Evolutionary conservation across 1,284 basidiomycete species (phyloP), one percentile per base, ranked within the genome.

Genomic region (Irpex lacteus): DNA sequence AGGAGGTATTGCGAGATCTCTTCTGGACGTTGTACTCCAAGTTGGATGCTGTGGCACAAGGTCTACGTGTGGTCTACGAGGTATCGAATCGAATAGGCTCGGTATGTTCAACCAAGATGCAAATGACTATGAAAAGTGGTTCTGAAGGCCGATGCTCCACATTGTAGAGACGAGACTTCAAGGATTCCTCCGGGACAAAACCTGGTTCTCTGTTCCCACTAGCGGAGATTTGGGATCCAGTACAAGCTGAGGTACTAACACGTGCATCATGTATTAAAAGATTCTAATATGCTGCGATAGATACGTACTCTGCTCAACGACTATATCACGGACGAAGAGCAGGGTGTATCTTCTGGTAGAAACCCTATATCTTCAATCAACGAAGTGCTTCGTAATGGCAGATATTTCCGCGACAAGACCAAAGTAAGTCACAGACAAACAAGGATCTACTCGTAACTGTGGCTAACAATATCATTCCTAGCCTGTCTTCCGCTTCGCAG

Each of bases 21-120:
- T 98, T 99, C 77, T 99, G 97, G 96, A 98, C 98, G 3, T 76
- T 98, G 15, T 99, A 95, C 74, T 98, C 96, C 4, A 99, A 99
- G 77, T 76, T 99, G 60, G 91, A 96, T 71, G 98, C 98, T 19
- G 92, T 98, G n/a, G 84, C 94, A 40, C 96, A 99, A 75, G 94
- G 96, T 7, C 82, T 98, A 69, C 82, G 96, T 57, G 92, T 98
- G 2, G 85, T 98, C 1, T 96, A 92, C 72, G 98, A 99, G 75
- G 93, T 99, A 1, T 85, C 93, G 0, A 91, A 88, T 71, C 86
- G 94, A 65, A 94, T 98, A 65, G 91, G 92, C 69, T 91, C 91
- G 66, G 95, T 96, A 71, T 76, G 89, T 81, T 13, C 38, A 18
- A 38, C 62, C 40, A 62, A 34, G 18, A 60, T 34, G 38, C 44